Base-by-base conservation (phyloP, 257 asterid species). In the Primulina eburnea region DNA sequence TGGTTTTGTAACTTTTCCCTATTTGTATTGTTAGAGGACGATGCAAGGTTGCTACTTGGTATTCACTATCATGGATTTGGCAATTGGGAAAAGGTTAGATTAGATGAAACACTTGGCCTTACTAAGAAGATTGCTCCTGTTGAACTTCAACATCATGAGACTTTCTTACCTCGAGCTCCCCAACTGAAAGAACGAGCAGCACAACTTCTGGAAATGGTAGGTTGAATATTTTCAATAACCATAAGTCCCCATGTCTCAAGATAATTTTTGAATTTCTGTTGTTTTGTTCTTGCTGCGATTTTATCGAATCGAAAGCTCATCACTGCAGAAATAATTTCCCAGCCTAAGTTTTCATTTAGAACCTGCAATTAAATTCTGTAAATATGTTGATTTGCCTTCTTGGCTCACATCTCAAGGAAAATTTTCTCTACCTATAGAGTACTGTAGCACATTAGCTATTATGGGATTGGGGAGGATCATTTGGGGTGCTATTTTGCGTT, bases 131-230 rank as follows among this genome's bases (percentile, higher is more conserved):
- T 94, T 81, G 99, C 99, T 76, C 99, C 99, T 0, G 99, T 84
- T 71, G 98, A 94, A 82, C 97, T 94, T 75, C 99, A 91, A 76
- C 96, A 94, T 80, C 96, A 91, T 21, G 99, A 94, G 80, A 94
- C 99, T 43, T 94, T 94, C 80, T 78, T 94, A 80, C 99, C 99
- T 38, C 89, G 99, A 71, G 98, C 98, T 62, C 99, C 99, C 10
- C 98, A 91, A 71, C 85, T 94, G 82, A 94, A 91, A 78, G 99
- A 94, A 80, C 86, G 99, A 77, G 97, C 96, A 69, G 84, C 98
- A 62, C 97, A 85, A 71, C 98, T 94, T 77, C 68, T 94, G 80
- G 94, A 91, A 87, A 94, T 89, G 99, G 99, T 94, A 81, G 57
- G 85, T 73, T 73, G 43, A 68, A 32, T 34, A 65, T 29, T 29